Conservation (phyloP, 1,284 basidiomycete genomes). For the Stereum hirsutum region DNA sequence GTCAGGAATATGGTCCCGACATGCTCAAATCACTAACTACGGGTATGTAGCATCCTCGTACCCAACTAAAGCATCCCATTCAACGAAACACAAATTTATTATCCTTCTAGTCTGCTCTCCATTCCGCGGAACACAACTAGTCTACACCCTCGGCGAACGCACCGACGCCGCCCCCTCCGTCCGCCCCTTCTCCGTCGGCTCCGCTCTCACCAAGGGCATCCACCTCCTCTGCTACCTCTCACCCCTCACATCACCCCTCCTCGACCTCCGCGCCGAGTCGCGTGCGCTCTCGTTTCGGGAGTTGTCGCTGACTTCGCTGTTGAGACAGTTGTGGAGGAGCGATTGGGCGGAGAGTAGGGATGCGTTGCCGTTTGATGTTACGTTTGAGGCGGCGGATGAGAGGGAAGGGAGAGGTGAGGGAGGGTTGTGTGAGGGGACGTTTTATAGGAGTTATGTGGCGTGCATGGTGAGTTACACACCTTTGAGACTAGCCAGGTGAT, state of each 20-base stretch:
- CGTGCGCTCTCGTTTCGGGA: conserved; percentile 31
- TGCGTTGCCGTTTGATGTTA: conserved; percentile 37
- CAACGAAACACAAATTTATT: neutral
- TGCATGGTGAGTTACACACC: conserved; percentile 29
- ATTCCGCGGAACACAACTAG: conserved; percentile 39
- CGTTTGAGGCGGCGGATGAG: conserved; percentile 35
- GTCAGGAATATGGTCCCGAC: conserved; percentile 25
- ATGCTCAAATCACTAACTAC: conserved; percentile 39
- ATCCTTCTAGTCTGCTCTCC: conserved; percentile 31
- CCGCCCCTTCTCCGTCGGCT: conserved; percentile 30
- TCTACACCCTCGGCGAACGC: conserved; percentile 37
- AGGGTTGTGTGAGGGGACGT: conserved; percentile 24
- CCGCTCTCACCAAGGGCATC: conserved; percentile 27
- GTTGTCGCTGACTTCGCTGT: conserved; percentile 21
- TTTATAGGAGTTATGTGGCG: conserved; percentile 33
- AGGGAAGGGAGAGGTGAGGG: conserved; percentile 34
- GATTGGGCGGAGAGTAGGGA: conserved; percentile 41
- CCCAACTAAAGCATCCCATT: neutral
- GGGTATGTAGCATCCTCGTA: conserved; percentile 20
- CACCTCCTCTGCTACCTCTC: conserved; percentile 34
- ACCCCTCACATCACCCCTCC: conserved; percentile 26
- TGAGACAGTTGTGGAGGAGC: conserved; percentile 33
- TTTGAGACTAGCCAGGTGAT: too few relatives aligned
- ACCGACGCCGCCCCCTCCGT: conserved; percentile 31
- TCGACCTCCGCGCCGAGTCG: conserved; percentile 37